These are phyloP conservation scores for Chaetoceros muelleri DNA, from an alignment of 108 stramenopile genomes.

Conservation along the genomic window DNA sequence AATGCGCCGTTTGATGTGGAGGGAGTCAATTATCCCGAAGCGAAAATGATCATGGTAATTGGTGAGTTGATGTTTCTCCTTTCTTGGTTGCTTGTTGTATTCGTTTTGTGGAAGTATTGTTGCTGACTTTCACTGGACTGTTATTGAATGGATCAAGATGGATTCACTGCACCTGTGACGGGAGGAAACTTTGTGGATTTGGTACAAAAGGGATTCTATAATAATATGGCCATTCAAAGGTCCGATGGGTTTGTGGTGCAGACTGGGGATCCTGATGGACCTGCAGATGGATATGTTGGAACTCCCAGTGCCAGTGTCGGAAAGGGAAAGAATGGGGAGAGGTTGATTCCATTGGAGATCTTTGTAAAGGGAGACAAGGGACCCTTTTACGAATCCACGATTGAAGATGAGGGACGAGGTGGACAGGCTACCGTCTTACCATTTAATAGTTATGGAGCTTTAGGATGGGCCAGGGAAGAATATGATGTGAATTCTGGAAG, in stretches of 20 bases:
- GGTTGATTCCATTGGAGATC: conserved; percentile 90
- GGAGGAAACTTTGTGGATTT: conserved; percentile 91
- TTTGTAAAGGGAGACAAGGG: conserved; percentile 78
- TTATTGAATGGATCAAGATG: too few relatives aligned
- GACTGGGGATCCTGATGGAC: conserved; percentile 88
- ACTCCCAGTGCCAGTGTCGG: conserved; percentile 68
- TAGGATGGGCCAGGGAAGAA: conserved; percentile 96
- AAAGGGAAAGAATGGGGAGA: conserved; percentile 67
- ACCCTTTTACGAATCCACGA: conserved; percentile 86
- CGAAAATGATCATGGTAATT: conserved; percentile 86
- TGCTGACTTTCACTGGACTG: too few relatives aligned
- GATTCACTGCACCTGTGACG: conserved; percentile 75
- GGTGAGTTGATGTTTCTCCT: conserved; percentile 35
- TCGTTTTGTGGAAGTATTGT: not conserved
- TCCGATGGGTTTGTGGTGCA: conserved; percentile 97
- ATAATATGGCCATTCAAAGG: conserved; percentile 89
- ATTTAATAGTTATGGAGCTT: conserved; percentile 88
- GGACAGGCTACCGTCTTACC: conserved; percentile 86
- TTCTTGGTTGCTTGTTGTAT: not conserved
- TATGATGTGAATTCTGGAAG: conserved; percentile 89
- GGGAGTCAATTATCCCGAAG: conserved; percentile 65
- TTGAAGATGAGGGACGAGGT: conserved; percentile 94
- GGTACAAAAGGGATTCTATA: conserved; percentile 92
- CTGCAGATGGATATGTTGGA: conserved; percentile 84
- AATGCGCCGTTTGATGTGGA: conserved; percentile 78